phyloP scores from a whole-genome alignment of 495 filamentous ascomycete genomes.

The Penicillium cinerascens region DNA sequence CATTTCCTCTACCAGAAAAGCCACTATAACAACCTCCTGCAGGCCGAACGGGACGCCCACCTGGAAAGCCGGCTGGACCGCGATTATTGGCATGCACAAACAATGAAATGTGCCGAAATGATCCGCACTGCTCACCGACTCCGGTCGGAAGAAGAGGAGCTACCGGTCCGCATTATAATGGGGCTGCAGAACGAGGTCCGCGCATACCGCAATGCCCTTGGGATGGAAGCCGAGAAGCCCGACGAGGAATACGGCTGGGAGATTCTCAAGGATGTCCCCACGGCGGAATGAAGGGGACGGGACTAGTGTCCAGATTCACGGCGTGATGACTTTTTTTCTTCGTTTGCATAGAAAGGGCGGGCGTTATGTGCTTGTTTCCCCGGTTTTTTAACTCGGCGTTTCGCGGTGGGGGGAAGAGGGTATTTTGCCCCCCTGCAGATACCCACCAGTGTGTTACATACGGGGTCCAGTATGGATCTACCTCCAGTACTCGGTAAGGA shows the following conservation, averaged over 20 bases:
- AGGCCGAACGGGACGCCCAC: conserved; percentile 54
- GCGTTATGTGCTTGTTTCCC: not conserved
- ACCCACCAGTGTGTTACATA: not conserved
- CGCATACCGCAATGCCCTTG: conserved; percentile 49
- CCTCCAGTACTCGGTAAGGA: not conserved
- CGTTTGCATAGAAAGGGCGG: not conserved
- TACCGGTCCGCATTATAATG: conserved; percentile 45
- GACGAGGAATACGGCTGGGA: conserved; percentile 55
- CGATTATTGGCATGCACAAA: conserved; percentile 60
- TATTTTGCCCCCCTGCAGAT: not conserved
- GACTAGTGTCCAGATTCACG: conserved; percentile 4
- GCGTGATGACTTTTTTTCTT: conserved; percentile 10
- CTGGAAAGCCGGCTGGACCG: conserved; percentile 58
- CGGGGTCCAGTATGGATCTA: not conserved
- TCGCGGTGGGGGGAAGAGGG: not conserved
- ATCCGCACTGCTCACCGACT: conserved; percentile 49
- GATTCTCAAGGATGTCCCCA: conserved; percentile 45
- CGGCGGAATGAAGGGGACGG: conserved; percentile 27
- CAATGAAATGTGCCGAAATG: conserved; percentile 52
- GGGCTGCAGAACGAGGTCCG: conserved; percentile 55
- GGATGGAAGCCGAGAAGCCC: conserved; percentile 50
- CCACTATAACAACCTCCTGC: conserved; percentile 58
- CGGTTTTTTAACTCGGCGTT: not conserved
- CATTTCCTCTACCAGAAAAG: conserved; percentile 53
- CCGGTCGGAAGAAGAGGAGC: conserved; percentile 48